These are phyloP conservation scores for Trichoderma brevicompactum DNA, from an alignment of 2,329 filamentous ascomycete genomes.

Conservation along the genomic window DNA sequence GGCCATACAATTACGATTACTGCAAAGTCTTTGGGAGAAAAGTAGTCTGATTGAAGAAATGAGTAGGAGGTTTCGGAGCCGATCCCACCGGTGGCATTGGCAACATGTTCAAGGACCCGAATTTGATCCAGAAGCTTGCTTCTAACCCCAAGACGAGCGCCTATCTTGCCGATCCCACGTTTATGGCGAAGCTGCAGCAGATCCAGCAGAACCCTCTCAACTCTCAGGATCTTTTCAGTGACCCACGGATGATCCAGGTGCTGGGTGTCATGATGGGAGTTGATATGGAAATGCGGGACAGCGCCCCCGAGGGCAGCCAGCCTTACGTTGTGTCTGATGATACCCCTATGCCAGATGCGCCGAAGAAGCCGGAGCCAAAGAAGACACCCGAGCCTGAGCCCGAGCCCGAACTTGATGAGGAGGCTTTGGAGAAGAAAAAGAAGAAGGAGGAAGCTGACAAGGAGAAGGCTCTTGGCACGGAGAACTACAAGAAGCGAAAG, in stretches of 20 bases:
- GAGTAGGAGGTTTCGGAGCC: constrained; percentile 46
- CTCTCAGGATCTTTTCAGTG: constrained; percentile 79
- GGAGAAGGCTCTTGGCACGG: constrained; percentile 91
- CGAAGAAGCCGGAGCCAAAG: constrained; percentile 49
- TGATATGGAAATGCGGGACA: constrained; percentile 69
- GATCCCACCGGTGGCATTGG: constrained; percentile 79
- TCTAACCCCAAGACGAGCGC: constrained; percentile 89
- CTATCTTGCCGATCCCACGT: constrained; percentile 78
- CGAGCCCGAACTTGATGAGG: constrained; percentile 74
- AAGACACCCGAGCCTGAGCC: constrained; percentile 66
- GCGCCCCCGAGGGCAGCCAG: constrained; percentile 55
- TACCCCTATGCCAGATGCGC: constrained; percentile 75
- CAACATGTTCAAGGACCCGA: constrained; percentile 91
- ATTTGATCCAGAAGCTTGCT: constrained; percentile 87
- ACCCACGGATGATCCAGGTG: constrained; percentile 91
- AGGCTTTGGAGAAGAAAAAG: constrained; percentile 80
- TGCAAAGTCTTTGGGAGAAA: neutral
- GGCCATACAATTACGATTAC: constrained; percentile 4
- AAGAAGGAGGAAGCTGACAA: constrained; percentile 92
- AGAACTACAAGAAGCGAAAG: constrained; percentile 97
- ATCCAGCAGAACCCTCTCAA: constrained; percentile 80
- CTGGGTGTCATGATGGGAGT: constrained; percentile 92
- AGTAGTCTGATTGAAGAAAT: neutral
- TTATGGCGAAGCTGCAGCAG: constrained; percentile 87
- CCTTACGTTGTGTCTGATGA: constrained; percentile 60